Evolutionary conservation across 2,329 filamentous ascomycete species (phyloP).

Genomic region (Cercospora beticola): DNA sequence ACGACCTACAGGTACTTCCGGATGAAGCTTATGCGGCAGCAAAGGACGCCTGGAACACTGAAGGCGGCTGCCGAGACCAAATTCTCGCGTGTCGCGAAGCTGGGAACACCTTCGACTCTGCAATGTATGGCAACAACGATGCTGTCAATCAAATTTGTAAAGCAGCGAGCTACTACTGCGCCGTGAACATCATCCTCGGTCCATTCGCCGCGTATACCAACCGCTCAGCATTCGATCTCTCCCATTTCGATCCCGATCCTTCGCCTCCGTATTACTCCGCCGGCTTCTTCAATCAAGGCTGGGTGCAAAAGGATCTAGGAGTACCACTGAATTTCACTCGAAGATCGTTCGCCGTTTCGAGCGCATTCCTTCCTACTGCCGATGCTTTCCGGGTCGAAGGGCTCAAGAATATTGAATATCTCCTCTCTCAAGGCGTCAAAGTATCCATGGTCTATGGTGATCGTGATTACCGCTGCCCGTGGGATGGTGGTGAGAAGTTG

Average conservation of each 20-base stretch:
- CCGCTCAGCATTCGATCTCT: constrained; percentile 30
- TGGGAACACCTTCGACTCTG: constrained; percentile 51
- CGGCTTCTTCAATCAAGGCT: constrained; percentile 49
- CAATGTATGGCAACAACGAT: constrained; percentile 43
- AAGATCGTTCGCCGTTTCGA: constrained; percentile 8
- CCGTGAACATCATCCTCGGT: constrained; percentile 14
- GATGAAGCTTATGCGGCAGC: constrained; percentile 40
- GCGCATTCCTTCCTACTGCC: constrained; percentile 14
- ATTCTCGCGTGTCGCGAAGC: constrained; percentile 53
- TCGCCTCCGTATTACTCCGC: constrained; percentile 23
- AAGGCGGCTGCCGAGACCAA: constrained; percentile 52
- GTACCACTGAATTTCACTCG: constrained; percentile 49
- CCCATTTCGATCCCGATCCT: constrained; percentile 26
- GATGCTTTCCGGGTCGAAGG: constrained; percentile 26
- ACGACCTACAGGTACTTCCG: constrained; percentile 58
- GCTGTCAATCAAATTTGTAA: constrained; percentile 46
- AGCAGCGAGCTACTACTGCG: constrained; percentile 23
- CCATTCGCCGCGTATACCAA: constrained; percentile 17
- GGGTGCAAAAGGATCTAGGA: constrained; percentile 49
- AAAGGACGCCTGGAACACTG: constrained; percentile 46
- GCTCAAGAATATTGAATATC: constrained; percentile 29
- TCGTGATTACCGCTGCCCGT: constrained; percentile 33
- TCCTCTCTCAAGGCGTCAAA: constrained; percentile 29
- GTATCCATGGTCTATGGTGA: constrained; percentile 35
- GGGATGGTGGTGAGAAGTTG: constrained; percentile 35